Evolutionary conservation across 345 rosid genomes (phyloP).

Genomic region (Citrus maxima): DNA sequence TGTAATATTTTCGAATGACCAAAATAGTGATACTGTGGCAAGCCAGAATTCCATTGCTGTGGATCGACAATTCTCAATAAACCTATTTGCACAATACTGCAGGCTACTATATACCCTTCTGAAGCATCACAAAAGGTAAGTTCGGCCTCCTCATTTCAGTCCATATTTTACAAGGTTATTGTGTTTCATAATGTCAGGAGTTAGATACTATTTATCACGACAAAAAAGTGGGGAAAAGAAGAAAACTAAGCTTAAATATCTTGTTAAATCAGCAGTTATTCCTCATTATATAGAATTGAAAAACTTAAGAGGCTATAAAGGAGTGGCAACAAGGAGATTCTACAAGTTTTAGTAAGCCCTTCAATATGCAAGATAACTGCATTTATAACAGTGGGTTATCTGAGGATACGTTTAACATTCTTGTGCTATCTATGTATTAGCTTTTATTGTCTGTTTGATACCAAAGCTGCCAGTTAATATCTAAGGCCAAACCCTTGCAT

Average conservation of each 20-base stretch:
- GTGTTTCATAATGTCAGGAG: neutral
- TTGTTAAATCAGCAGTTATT: neutral
- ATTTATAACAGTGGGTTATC: neutral
- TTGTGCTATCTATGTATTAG: neutral
- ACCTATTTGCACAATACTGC: constrained; percentile 64
- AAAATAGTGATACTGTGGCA: constrained; percentile 18
- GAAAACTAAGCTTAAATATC: neutral
- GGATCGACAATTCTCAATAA: constrained; percentile 55
- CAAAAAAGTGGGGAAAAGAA: neutral
- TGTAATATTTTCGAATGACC: constrained; percentile 19
- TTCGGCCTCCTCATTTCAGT: constrained; percentile 1
- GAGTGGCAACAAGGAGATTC: neutral
- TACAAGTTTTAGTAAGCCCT: neutral
- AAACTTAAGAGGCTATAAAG: neutral
- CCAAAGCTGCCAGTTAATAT: neutral
- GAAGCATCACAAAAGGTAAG: constrained; percentile 80
- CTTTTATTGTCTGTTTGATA: neutral
- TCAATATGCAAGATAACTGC: neutral
- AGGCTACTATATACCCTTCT: constrained; percentile 63
- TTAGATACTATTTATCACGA: constrained; percentile 6
- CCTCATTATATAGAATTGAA: neutral
- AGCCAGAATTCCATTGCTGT: constrained; percentile 26
- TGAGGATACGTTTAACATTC: neutral
- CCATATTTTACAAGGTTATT: neutral
- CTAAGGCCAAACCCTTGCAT: neutral